Base-by-base conservation (phyloP, 345 rosid species). In the Eutrema yunnanense region DNA sequence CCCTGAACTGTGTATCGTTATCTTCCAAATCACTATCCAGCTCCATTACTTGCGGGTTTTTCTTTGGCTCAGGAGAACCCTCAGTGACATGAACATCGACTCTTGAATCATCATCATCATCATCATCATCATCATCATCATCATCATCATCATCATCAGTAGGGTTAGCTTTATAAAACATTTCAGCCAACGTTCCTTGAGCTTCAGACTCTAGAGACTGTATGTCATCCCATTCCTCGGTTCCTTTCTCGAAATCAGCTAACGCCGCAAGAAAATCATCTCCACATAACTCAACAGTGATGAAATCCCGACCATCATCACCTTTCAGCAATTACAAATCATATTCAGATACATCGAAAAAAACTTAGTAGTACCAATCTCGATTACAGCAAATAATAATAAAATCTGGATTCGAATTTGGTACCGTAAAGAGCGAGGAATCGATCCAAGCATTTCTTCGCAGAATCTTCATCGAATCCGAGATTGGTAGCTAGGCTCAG, bases 151-250 rank as follows among this genome's bases (percentile, higher is more conserved):
- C 34, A 32, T 22, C 26, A 22, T 22, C 65, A 63, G 30, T 55
- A 22, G 56, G 26, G 43, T 6, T 67, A 70, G 82, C 52, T 60
- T 73, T 75, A 63, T 73, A 79, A 68, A 90, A 86, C 81, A 93
- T 77, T 49, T 79, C 74, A 52, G 70, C 81, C 69, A 91, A 77
- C 69, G 87, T 73, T 62, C 97, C 96, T 65, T 90, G 90, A 62
- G 90, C 90, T 74, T 91, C 95, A 2, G 89, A 79, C 73, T 94
- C 96, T 22, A 82, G 32, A 29, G 83, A 85, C 59, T 82, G 86
- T 36, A 86, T 67, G 72, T 91, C 96, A 84, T 87, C 96, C 97
- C 98, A 94, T 52, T 94, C 97, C 90, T 94, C 96, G 2, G 60
- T 65, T 51, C 86, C 92, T 72, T 77, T 78, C 84, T 87, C 81